phyloP scores from a whole-genome alignment of 2,329 filamentous ascomycete genomes.

The Seiridium cupressi region DNA sequence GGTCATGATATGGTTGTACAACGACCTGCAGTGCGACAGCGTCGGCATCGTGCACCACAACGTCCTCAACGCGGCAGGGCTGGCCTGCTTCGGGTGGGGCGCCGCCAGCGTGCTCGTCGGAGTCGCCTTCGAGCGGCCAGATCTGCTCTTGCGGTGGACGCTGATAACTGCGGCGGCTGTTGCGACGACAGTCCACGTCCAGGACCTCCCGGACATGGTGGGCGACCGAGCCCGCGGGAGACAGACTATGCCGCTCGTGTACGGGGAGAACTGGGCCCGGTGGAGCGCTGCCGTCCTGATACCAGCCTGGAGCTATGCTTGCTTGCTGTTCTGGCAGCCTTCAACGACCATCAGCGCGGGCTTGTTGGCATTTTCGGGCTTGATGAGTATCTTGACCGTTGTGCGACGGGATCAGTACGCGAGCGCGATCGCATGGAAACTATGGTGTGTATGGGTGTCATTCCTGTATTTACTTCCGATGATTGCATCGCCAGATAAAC shows the following conservation, averaged over 20 bases:
- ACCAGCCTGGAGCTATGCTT: constrained; percentile 20
- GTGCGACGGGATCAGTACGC: neutral
- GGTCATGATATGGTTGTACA: constrained; percentile 15
- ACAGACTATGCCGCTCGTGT: constrained; percentile 23
- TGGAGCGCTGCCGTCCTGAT: constrained; percentile 20
- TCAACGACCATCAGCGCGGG: neutral
- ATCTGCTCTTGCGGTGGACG: constrained; percentile 22
- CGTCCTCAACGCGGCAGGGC: constrained; percentile 17
- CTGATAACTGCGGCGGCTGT: constrained; percentile 26
- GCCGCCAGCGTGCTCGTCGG: constrained; percentile 18
- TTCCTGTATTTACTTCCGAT: neutral
- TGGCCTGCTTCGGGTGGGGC: constrained; percentile 22
- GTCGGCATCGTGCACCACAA: constrained; percentile 23
- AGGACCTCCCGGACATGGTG: constrained; percentile 34
- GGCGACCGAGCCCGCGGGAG: constrained; percentile 27
- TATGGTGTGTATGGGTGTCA: neutral
- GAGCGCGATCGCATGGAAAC: neutral
- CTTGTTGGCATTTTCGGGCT: neutral
- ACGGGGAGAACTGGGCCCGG: constrained; percentile 23
- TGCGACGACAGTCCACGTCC: constrained; percentile 34
- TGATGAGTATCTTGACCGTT: neutral
- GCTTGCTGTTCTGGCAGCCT: constrained; percentile 16
- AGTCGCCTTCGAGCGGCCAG: constrained; percentile 8
- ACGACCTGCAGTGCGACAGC: constrained; percentile 21
- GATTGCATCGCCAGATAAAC: neutral